Conservation (phyloP, 352 stramenopile genomes). For the Pilasporangium apinafurcum region DNA sequence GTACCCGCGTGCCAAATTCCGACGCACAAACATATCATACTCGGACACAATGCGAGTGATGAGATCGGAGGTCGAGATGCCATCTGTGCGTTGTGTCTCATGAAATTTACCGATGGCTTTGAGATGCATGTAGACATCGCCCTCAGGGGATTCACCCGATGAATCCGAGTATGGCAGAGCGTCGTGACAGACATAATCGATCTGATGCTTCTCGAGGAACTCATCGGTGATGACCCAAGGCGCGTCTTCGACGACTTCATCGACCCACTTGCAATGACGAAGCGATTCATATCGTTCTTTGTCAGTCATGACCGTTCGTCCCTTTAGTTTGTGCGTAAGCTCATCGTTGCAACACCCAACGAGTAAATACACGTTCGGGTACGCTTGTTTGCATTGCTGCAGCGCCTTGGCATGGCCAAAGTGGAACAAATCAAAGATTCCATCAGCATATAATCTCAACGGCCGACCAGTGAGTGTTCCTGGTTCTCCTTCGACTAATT, state of each 20-base stretch:
- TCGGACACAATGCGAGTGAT: constrained; percentile 89
- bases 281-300: constrained; percentile 83
- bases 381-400: constrained; percentile 84
- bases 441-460: constrained; percentile 81
- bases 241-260: constrained; percentile 84
- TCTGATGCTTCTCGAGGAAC: constrained; percentile 79
- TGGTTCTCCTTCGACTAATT: constrained; percentile 53
- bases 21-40: constrained; percentile 90
- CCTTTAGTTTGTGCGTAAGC: constrained; percentile 84
- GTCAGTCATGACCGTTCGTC: constrained; percentile 84
- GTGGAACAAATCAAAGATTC: constrained; percentile 89
- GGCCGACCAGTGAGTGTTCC: constrained; percentile 70
- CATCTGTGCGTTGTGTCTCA: constrained; percentile 79
- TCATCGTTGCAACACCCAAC: constrained; percentile 86
- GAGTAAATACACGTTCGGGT: constrained; percentile 79
- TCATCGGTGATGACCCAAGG: constrained; percentile 83
- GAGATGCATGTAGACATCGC: constrained; percentile 82
- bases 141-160: constrained; percentile 61
- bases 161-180: constrained; percentile 80
- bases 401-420: constrained; percentile 84
- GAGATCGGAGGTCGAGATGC: constrained; percentile 86
- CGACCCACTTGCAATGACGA: constrained; percentile 84
- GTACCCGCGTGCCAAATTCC: constrained; percentile 86
- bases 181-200: constrained; percentile 88
- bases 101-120: constrained; percentile 86